A percentile compares a stretch with the other conserved stretches of the same genome.
phyloP scores from a whole-genome alignment of 495 filamentous ascomycete species.

The Elasticomyces elasticus region DNA sequence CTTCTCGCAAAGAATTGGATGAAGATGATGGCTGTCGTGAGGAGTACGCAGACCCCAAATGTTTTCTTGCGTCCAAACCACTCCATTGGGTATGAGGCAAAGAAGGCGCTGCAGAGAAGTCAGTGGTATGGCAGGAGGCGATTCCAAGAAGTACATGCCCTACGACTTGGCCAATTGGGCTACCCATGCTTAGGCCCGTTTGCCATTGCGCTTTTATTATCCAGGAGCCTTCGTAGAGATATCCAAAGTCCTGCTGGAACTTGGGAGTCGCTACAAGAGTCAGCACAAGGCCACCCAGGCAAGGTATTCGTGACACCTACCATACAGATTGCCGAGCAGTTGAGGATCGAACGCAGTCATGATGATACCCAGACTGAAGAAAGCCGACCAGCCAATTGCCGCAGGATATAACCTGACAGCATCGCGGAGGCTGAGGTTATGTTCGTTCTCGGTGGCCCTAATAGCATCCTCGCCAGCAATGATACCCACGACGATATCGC shows the following conservation, averaged over 20 bases:
- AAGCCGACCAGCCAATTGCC: slow-evolving; percentile 36
- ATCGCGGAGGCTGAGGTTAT: slow-evolving; percentile 24
- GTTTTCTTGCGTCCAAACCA: slow-evolving; percentile 30
- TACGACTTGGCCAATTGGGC: slow-evolving; percentile 30
- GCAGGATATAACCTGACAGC: slow-evolving; percentile 45
- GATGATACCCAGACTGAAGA: slow-evolving; percentile 18
- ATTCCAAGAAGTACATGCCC: slow-evolving; percentile 15
- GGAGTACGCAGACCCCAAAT: slow-evolving; percentile 28
- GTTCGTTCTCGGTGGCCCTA: slow-evolving; percentile 21
- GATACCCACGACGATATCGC: slow-evolving; percentile 6
- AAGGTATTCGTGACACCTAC: not conserved
- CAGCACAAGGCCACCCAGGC: not conserved
- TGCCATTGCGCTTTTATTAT: slow-evolving; percentile 31
- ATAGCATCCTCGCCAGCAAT: slow-evolving; percentile 22
- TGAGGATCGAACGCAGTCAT: slow-evolving; percentile 22
- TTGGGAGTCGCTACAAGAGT: slow-evolving; percentile 23
- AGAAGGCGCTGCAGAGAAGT: slow-evolving; percentile 1
- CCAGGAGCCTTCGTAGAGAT: slow-evolving; percentile 24
- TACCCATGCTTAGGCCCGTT: slow-evolving; percentile 29
- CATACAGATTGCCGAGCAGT: slow-evolving; percentile 26
- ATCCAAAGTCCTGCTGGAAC: slow-evolving; percentile 32
- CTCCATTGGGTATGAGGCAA: slow-evolving; percentile 31
- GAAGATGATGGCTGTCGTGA: slow-evolving; percentile 39
- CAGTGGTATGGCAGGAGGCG: not conserved
- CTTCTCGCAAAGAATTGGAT: slow-evolving; percentile 43